Conservation (phyloP, 2,329 filamentous ascomycete species). For the Clarireedia monteithiana region DNA sequence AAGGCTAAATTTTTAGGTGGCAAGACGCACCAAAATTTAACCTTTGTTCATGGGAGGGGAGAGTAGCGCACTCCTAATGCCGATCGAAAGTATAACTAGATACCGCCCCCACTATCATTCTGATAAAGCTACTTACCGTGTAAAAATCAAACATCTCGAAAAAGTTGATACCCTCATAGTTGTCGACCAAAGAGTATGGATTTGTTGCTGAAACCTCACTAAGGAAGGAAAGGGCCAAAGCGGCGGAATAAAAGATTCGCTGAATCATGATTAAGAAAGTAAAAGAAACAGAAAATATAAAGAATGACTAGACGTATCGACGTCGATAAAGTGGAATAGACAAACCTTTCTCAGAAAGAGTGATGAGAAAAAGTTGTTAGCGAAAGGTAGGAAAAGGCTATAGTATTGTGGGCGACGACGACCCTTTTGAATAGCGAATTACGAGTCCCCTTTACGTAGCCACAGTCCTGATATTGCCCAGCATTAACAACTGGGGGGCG, state of each 20-base stretch:
- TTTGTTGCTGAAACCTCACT: conserved; percentile 12
- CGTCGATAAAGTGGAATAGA: conserved; percentile 9
- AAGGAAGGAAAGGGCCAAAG: conserved; percentile 7
- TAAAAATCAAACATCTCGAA: conserved; percentile 47
- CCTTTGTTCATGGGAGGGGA: too few species aligned
- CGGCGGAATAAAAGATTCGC: conserved; percentile 3
- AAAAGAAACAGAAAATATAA: conserved; percentile 13
- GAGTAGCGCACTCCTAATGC: neutral
- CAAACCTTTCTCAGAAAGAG: conserved; percentile 9
- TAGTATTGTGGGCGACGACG: conserved; percentile 4
- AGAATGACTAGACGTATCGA: conserved; percentile 21
- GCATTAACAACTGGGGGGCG: neutral
- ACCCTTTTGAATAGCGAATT: conserved; percentile 3
- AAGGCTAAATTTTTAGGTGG: too few species aligned
- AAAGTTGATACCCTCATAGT: conserved; percentile 36
- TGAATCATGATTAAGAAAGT: conserved; percentile 13
- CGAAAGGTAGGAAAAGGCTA: neutral
- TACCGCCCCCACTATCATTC: neutral
- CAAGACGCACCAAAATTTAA: too few species aligned
- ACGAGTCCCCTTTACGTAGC: neutral
- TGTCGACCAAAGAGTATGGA: conserved; percentile 11
- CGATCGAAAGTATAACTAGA: neutral
- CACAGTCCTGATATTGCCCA: neutral
- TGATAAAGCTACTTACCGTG: conserved; percentile 24
- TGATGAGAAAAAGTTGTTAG: conserved; percentile 5